Evolutionary conservation across 2,329 filamentous ascomycete genomes (phyloP), one percentile per base, ranked within the genome.

Genomic region (Cercospora janseana): DNA sequence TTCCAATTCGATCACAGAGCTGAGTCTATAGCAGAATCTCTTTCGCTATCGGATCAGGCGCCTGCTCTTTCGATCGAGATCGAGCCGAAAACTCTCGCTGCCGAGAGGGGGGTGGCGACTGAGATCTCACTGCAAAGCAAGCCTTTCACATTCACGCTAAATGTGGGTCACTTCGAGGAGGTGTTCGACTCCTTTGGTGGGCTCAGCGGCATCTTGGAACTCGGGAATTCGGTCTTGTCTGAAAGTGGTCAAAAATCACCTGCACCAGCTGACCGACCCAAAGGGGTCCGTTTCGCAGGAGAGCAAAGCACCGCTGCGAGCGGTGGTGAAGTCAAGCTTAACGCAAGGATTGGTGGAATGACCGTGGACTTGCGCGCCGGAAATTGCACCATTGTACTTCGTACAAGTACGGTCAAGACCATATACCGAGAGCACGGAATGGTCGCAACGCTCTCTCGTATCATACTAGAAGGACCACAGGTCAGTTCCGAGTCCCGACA

Each of bases 171-270:
- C 48, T 72, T 97, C 16, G 93, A 97, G 60, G 90, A 95, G 61
- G 88, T 88, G 0, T 83, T 97, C 52, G 82, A 82, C 49, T 89
- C 88, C 77, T 91, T 96, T 69, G 93, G 93, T 27, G 93, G 93
- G 0, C 74, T 98, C 34, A 95, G 91, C 67, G 89, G 90, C 58
- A 86, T 98, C 45, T 74, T 98, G 34, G 94, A 93, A 61, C 80
- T 96, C 66, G 88, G 90, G 55, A 87, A 81, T 52, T 95, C 92
- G 0, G 86, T 95, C 56, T 82, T 85, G 8, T 90, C 87, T 1
- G 86, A 81, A 52, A 78, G 71, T 63, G 65, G 58, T 21, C 24
- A 43, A 6, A 48, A 13, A 34, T 66, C 69, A 9, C 55, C 67
- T 15, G 67, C 65, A 21, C 60, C 66, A 10, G 63, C 63, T 62